Evolutionary conservation across 108 stramenopile genomes (phyloP).

Genomic region (Skeletonema potamos): DNA sequence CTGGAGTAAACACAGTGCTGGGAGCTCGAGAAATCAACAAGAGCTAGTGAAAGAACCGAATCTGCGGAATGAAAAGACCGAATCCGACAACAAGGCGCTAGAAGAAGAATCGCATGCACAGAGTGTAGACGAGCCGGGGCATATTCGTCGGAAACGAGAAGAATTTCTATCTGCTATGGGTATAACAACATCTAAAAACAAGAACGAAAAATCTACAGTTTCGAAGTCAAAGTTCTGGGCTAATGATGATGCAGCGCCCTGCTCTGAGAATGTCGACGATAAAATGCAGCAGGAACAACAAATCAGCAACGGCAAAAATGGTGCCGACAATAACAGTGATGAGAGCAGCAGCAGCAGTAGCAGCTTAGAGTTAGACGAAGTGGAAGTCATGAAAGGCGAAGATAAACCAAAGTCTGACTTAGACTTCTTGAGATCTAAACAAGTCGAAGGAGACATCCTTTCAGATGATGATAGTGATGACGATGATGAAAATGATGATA

Average conservation of each 20-base stretch:
- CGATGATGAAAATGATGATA: conserved; percentile 22
- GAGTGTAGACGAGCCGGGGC: conserved; percentile 13
- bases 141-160: conserved; percentile 32
- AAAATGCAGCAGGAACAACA: not conserved
- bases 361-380: conserved; percentile 29
- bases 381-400: not conserved
- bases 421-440: conserved; percentile 84
- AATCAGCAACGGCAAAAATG: conserved; percentile 10
- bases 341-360: conserved; percentile 37
- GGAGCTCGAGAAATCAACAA: conserved; percentile 33
- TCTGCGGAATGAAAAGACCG: not conserved
- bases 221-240: conserved; percentile 82
- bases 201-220: conserved; percentile 12
- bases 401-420: conserved; percentile 51
- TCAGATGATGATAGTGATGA: conserved; percentile 52
- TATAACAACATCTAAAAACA: conserved; percentile 13
- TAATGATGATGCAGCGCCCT: conserved; percentile 66
- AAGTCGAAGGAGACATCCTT: conserved; percentile 55
- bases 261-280: conserved; percentile 4
- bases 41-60: conserved; percentile 19
- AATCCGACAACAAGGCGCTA: not conserved
- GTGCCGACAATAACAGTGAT: conserved; percentile 25
- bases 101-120: conserved; percentile 12
- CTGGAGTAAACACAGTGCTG: conserved; percentile 57
- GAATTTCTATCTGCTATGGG: conserved; percentile 54